A percentile compares a stretch with the other conserved stretches of the same genome.
Evolutionary conservation across 1,139 yeast species (phyloP).

Genomic region (Magnusiomyces sp.): DNA sequence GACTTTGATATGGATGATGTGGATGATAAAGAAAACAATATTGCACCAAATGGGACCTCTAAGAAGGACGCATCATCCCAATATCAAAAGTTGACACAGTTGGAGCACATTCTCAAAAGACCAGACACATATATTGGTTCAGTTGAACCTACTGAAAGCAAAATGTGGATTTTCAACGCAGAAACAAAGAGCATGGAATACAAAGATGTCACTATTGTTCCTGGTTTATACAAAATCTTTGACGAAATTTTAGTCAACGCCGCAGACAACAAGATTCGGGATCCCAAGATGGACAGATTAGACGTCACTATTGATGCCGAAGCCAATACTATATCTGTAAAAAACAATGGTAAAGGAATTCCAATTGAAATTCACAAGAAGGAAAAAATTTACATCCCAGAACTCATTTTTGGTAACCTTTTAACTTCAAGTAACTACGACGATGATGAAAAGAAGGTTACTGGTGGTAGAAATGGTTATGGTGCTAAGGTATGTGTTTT

Average conservation of each 20-base stretch:
- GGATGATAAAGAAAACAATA: constrained; percentile 3
- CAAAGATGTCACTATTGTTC: constrained; percentile 68
- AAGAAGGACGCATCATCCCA: constrained; percentile 54
- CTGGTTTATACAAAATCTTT: constrained; percentile 92
- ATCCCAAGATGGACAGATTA: constrained; percentile 77
- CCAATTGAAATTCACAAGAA: constrained; percentile 91
- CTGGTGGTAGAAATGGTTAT: constrained; percentile 98
- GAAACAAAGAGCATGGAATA: constrained; percentile 59
- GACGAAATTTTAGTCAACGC: constrained; percentile 98
- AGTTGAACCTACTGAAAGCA: constrained; percentile 68
- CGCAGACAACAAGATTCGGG: constrained; percentile 96
- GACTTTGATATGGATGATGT: background rate
- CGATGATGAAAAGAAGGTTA: constrained; percentile 89
- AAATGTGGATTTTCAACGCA: constrained; percentile 80
- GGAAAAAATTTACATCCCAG: constrained; percentile 91
- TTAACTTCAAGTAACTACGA: constrained; percentile 94
- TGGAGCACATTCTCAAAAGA: constrained; percentile 92
- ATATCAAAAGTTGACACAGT: constrained; percentile 86
- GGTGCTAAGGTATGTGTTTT: constrained; percentile 68
- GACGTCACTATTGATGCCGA: constrained; percentile 75
- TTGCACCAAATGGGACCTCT: constrained; percentile 8
- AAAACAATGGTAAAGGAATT: constrained; percentile 92
- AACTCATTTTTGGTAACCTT: constrained; percentile 89
- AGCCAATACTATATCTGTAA: constrained; percentile 64
- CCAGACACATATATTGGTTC: constrained; percentile 98